These are phyloP conservation scores for Vaccinium macrocarpon DNA, from an alignment of 148 eudicot genomes.

Conservation along the genomic window DNA sequence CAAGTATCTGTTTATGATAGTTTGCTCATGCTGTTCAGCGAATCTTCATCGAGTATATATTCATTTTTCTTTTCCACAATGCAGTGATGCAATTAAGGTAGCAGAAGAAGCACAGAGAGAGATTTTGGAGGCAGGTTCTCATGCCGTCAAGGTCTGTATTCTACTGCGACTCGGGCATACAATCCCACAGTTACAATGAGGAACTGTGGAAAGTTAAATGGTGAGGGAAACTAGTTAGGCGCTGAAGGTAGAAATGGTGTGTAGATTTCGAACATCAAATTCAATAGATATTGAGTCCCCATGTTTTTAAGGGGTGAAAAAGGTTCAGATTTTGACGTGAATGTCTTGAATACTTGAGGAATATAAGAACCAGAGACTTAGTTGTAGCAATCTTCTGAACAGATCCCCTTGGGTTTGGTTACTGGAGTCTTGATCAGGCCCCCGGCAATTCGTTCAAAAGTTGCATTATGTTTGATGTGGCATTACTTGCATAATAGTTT, in stretches of 20 bases:
- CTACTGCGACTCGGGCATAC: slow-evolving; percentile 47
- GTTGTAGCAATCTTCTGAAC: neutral
- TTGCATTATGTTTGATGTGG: too few relatives aligned
- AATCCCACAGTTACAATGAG: neutral
- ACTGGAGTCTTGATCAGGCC: too few relatives aligned
- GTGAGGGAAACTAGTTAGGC: neutral
- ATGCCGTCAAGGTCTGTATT: slow-evolving; percentile 51
- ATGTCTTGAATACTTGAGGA: neutral
- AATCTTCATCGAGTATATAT: too few relatives aligned
- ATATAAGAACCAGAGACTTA: neutral
- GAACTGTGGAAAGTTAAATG: too few relatives aligned
- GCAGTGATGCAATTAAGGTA: slow-evolving; percentile 67
- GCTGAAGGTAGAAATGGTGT: too few relatives aligned
- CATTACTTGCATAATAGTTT: too few relatives aligned
- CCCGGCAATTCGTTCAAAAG: too few relatives aligned
- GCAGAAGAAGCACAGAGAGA: slow-evolving; percentile 71
- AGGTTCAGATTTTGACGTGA: neutral
- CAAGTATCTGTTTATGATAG: neutral
- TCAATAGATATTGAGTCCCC: neutral
- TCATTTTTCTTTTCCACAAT: too few relatives aligned
- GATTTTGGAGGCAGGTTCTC: slow-evolving; percentile 39
- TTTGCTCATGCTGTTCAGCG: neutral
- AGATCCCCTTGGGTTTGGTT: neutral
- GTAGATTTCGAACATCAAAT: neutral
- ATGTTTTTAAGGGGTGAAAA: neutral